Base-by-base conservation (phyloP, 2,329 filamentous ascomycete species). In the Zymoseptoria ardabiliae region DNA sequence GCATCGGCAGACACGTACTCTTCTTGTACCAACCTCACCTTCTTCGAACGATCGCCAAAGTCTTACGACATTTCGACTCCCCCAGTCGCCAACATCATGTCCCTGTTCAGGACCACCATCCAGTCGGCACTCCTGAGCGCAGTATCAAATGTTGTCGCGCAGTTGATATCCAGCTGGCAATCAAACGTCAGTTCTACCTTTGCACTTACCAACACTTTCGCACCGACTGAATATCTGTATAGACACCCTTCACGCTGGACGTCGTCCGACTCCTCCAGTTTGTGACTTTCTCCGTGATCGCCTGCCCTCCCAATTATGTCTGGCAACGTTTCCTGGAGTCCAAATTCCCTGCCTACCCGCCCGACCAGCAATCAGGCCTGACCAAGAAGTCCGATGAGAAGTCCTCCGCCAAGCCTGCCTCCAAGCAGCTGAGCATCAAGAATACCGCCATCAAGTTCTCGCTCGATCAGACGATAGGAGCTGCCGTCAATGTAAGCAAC, bases 241-340 rank as follows among this genome's bases (percentile, higher is more conserved):
- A 68, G 67, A 61, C 22, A 8, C 59, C 63, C 21, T 61, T 89
- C 56, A 73, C 77, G 22, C 77, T 95, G 66, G 83, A 91, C 74
- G 81, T 81, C 74, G 75, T 82, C 4, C 84, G 88, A 3, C 79
- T 96, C 50, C 76, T 91, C 66, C 89, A 91, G 71, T 96, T 95
- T 74, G 76, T 89, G 55, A 70, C 90, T 56, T 96, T 87, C 77
- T 83, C 86, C 64, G 70, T 89, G 35, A 71, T 96, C 60, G 87
- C 82, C 73, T 88, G 86, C 49, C 91, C 91, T 2, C 89, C 89
- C 51, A 97, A 97, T 75, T 90, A 91, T 70, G 71, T 90, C 68
- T 96, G 91, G 91, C 91, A 96, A 79, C 81, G 84, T 49, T 89
- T 82, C 70, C 81, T 96, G 56, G 91, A 96, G 74, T 77, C 81